Conservation (phyloP, 441 rosid species). For the Gossypium davidsonii region DNA sequence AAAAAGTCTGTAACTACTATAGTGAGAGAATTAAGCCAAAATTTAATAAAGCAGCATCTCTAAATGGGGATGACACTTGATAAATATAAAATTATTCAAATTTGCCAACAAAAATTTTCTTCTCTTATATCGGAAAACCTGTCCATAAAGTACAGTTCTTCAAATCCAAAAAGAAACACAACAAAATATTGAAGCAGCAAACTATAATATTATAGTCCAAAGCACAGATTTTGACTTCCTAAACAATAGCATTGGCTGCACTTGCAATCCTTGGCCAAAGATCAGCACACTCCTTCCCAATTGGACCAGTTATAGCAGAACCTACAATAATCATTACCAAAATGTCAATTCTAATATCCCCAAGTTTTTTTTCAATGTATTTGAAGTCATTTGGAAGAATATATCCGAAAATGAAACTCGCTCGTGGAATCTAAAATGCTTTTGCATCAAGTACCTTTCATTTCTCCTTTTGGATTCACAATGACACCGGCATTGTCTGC, state of each 20-base stretch:
- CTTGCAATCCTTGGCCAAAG: slow-evolving; percentile 71
- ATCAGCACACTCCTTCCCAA: slow-evolving; percentile 72
- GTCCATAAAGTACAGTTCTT: too few relatives aligned
- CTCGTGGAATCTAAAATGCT: not conserved
- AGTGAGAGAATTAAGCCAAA: too few relatives aligned
- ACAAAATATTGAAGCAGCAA: not conserved
- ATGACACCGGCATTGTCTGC: slow-evolving; percentile 75
- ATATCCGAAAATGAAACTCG: not conserved
- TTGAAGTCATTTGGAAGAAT: too few relatives aligned
- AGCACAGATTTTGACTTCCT: not conserved
- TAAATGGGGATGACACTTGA: too few relatives aligned
- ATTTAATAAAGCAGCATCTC: too few relatives aligned
- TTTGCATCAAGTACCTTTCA: slow-evolving; percentile 40
- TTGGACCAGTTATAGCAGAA: slow-evolving; percentile 65
- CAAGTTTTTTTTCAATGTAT: too few relatives aligned
- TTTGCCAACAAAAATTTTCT: too few relatives aligned
- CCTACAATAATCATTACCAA: slow-evolving; percentile 22
- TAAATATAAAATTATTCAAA: too few relatives aligned
- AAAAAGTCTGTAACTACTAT: too few relatives aligned
- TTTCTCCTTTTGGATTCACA: slow-evolving; percentile 73
- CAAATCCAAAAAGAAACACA: not conserved
- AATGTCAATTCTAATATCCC: not conserved
- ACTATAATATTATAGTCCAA: not conserved
- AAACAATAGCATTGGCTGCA: slow-evolving; percentile 58
- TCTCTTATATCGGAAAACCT: too few relatives aligned